Evolutionary conservation across 805 yeast species (phyloP), one percentile per base, ranked within the genome.

Genomic region (Allodekkera sacchari): DNA sequence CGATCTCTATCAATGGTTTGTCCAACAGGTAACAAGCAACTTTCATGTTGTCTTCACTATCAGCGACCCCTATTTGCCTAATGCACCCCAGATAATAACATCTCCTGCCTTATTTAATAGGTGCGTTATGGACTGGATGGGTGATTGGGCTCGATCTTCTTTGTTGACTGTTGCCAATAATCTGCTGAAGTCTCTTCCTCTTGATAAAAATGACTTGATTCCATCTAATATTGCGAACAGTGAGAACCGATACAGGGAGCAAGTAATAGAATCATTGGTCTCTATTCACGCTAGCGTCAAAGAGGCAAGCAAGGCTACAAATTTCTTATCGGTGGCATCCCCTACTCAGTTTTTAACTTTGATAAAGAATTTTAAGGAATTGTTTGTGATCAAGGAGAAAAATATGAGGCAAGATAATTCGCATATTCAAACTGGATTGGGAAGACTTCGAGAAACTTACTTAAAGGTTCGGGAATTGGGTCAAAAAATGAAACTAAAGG

Each of bases 21-120:
- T 74, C 0, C 53, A 61, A 13, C 79, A 79, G 42, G 67, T 85
- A 4, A 66, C 88, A 0, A 55, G 59, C 15, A 83, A 87, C 43
- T 59, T 89, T 13, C 97, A 89, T 52, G 88, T 87, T 17, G 72
- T 85, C 0, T 84, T 89, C 48, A 82, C 87, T 0, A 67, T 84
- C 39, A 70, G 74, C 35, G 77, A 77, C 18, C 69, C 74, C 0
- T 55, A 63, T 11, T 39, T 45, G 2, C 42, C 46, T 3, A 35
- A 31, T 11, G 42, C 47, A 1, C 63, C 77, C 0, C 69, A 66
- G 13, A 63, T 77, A 10, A 64, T 79, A 2, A 63, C 85, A 0
- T 88, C 96, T 0, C 95, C 96, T 0, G 96, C 96, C 0, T 58
- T 88, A 21, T 78, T 84, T 55, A 88, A 88, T 47, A 63, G 97